phyloP scores from a whole-genome alignment of 345 rosid species.

The Bruguiera gymnorhiza region DNA sequence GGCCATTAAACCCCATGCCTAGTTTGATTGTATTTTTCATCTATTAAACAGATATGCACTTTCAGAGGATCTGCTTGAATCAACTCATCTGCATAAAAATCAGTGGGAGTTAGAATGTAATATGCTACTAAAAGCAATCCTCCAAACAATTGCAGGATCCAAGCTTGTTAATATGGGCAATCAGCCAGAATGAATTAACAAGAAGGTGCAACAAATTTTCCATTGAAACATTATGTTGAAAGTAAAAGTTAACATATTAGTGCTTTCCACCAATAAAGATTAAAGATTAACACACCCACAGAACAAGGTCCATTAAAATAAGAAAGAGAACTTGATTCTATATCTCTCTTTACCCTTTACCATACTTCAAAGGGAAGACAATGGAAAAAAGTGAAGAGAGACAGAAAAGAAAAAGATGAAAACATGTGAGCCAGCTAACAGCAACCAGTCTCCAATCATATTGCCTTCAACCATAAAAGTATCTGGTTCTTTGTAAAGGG shows the following conservation, averaged over 20 bases:
- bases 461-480: constrained; percentile 21
- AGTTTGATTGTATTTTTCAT: neutral
- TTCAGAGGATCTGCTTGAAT: neutral
- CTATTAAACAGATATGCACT: neutral
- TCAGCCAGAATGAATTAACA: too few species aligned
- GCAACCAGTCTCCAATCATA: constrained; percentile 18
- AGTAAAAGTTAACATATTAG: too few species aligned
- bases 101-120: too few species aligned
- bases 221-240: too few species aligned
- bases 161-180: too few species aligned
- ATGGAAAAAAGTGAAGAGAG: constrained; percentile 10
- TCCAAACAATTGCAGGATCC: too few species aligned
- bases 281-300: neutral
- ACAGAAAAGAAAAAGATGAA: constrained; percentile 10
- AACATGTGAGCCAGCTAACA: constrained; percentile 37
- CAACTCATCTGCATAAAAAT: too few species aligned
- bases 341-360: constrained; percentile 7
- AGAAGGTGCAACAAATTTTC: too few species aligned
- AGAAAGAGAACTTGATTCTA: neutral
- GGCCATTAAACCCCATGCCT: neutral
- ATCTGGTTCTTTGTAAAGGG: constrained; percentile 19
- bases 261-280: too few species aligned
- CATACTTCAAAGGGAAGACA: constrained; percentile 29
- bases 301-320: neutral
- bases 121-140: too few species aligned